Base-by-base conservation (phyloP, 306 rosid genomes). In the Corylus heterophylla region DNA sequence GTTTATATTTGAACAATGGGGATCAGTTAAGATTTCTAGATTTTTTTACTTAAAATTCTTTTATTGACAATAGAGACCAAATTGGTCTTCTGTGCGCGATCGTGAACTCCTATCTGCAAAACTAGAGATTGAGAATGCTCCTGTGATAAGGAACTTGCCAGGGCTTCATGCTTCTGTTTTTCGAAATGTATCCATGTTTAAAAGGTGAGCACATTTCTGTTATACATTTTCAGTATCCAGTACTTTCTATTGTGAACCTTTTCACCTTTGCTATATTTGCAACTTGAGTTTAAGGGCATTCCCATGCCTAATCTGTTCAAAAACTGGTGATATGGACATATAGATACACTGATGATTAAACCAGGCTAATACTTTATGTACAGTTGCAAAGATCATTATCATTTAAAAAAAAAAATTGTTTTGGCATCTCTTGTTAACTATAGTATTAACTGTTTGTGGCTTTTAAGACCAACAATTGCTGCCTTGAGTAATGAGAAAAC, bases 31-130 rank as follows among this genome's bases (percentile, higher is more conserved):
- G 71, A 74, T 49, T 80, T 78, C 77, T 75, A 74, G 86, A 37
- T 67, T 42, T 80, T 78, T 86, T 90, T 72, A 83, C 79, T 50
- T 76, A 13, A 13, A 39, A 16, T 85, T 50, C 7, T 76, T 84
- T 77, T 39, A 61, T 84, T 85, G 86, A 79, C 83, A 81, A 61
- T 81, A 92, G 98, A 88, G 80, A 71, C 87, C 89, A 4, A 51
- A 79, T 71, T 69, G 87, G 89, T 82, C 89, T 62, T 95, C 98
- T 12, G 82, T 22, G 69, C 83, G 79, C 6, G 94, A 95, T 47
- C 88, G 77, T 27, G 94, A 95, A 85, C 94, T 95, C 64, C 79
- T 85, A 5, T 75, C 89, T 69, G 97, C 90, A 67, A 95, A 86
- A 80, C 47, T 59, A 63, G 85, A 86, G 86, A 90, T 95, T 74